Evolutionary conservation across 257 asterid genomes (phyloP).

Genomic region (Solanum chilense): DNA sequence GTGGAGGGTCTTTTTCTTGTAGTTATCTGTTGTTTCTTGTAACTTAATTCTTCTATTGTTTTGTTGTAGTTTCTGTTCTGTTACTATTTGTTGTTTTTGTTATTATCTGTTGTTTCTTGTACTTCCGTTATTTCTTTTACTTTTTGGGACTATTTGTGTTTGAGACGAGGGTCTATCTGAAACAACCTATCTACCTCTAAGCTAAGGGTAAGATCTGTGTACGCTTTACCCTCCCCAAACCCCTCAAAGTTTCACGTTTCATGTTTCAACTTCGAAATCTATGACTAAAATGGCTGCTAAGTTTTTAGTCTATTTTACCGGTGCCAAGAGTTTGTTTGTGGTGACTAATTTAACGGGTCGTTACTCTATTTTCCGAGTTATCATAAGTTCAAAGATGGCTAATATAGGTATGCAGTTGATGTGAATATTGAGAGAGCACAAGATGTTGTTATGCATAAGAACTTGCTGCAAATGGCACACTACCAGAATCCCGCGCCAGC

Average conservation of each 20-base stretch:
- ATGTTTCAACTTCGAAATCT: not conserved
- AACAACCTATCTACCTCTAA: not conserved
- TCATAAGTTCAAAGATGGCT: not conserved
- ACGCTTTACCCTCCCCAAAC: not conserved
- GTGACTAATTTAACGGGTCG: not conserved
- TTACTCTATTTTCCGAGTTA: not conserved
- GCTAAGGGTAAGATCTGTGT: not conserved
- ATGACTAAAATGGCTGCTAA: not conserved
- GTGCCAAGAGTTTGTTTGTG: not conserved
- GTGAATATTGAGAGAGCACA: constrained; percentile 75
- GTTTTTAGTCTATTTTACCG: not conserved
- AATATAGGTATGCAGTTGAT: constrained; percentile 61
- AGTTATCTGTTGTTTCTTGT: not conserved
- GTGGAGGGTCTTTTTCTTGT: not conserved
- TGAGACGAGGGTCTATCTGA: not conserved
- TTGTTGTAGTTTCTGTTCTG: not conserved
- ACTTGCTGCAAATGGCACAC: constrained; percentile 62
- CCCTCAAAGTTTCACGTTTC: not conserved
- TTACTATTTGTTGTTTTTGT: no score
- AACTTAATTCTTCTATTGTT: not conserved
- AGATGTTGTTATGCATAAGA: constrained; percentile 89
- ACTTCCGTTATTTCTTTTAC: not conserved
- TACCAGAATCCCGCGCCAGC: constrained; percentile 61
- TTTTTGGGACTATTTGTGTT: not conserved
- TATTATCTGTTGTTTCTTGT: not conserved